Percentiles rank a stretch among this genome's conserved stretches.
Evolutionary conservation across 768 basidiomycete species (phyloP).

Genomic region (Asterophora lycoperdoides): DNA sequence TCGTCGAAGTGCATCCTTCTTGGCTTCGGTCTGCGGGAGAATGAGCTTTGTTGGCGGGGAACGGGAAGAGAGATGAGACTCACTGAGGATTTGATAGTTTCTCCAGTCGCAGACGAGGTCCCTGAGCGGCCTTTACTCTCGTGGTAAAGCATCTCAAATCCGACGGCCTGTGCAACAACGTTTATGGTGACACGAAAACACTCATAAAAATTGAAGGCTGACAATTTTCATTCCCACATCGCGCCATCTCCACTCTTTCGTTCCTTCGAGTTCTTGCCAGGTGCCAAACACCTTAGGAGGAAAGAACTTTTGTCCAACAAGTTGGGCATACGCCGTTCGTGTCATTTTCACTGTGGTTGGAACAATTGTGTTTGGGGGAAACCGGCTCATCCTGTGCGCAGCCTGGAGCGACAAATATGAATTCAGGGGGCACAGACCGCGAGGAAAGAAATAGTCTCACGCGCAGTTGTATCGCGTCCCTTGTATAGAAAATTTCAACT

Average conservation of each 20-base stretch:
- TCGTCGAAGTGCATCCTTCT: slow-evolving; percentile 62
- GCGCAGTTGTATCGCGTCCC: slow-evolving; percentile 86
- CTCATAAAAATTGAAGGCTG: slow-evolving; percentile 17
- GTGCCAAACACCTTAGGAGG: slow-evolving; percentile 87
- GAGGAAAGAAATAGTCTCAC: slow-evolving; percentile 40
- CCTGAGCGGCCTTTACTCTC: slow-evolving; percentile 65
- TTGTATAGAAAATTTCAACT: slow-evolving; percentile 90
- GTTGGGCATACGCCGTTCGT: slow-evolving; percentile 89
- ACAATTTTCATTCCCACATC: slow-evolving; percentile 95
- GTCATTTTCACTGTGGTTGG: slow-evolving; percentile 73
- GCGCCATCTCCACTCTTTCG: slow-evolving; percentile 68
- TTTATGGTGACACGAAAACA: slow-evolving; percentile 1
- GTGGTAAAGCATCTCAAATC: slow-evolving; percentile 95
- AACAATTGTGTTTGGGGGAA: slow-evolving; percentile 67
- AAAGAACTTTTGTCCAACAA: slow-evolving; percentile 87
- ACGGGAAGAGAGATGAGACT: slow-evolving; percentile 16
- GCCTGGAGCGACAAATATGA: slow-evolving; percentile 41
- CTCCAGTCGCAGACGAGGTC: slow-evolving; percentile 28
- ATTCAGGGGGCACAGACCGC: neutral
- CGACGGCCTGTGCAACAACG: slow-evolving; percentile 60
- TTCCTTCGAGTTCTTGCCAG: slow-evolving; percentile 60
- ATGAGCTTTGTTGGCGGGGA: slow-evolving; percentile 2
- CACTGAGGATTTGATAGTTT: slow-evolving; percentile 46
- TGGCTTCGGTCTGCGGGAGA: slow-evolving; percentile 49
- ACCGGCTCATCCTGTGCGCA: slow-evolving; percentile 86